Base-by-base conservation (phyloP, 192 early-diverging fungal genomes). In the Coemansia sp. region DNA sequence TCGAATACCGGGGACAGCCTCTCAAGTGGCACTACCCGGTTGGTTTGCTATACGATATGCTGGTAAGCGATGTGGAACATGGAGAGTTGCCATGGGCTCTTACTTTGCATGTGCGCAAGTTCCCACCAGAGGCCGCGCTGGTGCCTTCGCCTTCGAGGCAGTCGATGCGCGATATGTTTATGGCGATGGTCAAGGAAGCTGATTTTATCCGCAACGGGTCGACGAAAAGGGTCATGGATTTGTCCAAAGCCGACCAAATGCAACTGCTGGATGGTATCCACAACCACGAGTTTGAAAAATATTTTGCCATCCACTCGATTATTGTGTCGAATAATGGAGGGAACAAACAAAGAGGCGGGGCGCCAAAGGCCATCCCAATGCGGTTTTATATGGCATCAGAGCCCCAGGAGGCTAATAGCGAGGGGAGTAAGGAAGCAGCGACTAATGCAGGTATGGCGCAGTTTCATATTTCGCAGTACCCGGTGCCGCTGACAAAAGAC, bases 21-120 rank as follows among this genome's bases (percentile, higher is more conserved):
- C 67, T 94, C 30, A 94, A 89, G 67, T 94, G 92, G 92, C 94
- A 95, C 65, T 92, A 91, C 70, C 94, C 94, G n/a, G 81, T 93
- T 29, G 94, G 92, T 4, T 84, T 95, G 2, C 75, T 95, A 13
- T 90, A 89, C 67, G 94, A 95, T 63, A 82, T 90, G 57, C 77
- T 71, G 4, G 73, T 75, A 7, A 58, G 23, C 31, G 42, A 59
- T 13, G 60, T 55, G 2, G 62, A 51, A 3, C 16, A 12, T 61
- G 71, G 45, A 0, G 70, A 71, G 61, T 63, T 91, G 25, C 94
- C 94, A 10, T 95, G 94, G 94, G 65, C 84, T 4, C 73, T 95
- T 16, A 92, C 84, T 10, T 68, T 94, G n/a, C 91, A 92, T 72
- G 88, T 91, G 59, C 71, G 86, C 51, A 83, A 86, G 58, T 93